These are phyloP conservation scores for Eimeria zaria DNA, from an alignment of 169 alveolate genomes.

Conservation along the genomic window DNA sequence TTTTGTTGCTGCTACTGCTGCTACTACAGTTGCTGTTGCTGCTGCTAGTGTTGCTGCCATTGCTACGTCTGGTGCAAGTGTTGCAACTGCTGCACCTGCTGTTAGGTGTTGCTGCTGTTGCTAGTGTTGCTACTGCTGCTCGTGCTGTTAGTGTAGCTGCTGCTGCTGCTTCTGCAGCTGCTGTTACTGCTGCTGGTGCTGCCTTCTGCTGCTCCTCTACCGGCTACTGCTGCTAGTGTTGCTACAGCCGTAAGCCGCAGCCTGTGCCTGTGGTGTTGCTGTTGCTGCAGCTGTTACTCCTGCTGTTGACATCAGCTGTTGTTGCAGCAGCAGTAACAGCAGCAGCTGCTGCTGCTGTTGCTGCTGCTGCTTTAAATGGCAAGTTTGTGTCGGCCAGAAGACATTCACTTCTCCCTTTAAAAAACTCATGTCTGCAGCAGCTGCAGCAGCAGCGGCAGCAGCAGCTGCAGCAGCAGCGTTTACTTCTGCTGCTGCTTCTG, in stretches of 20 bases:
- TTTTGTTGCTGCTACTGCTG: too few relatives aligned
- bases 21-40: too few relatives aligned
- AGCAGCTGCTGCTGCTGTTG: neutral
- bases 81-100: too few relatives aligned
- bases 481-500: neutral
- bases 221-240: neutral
- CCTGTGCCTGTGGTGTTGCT: neutral
- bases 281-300: neutral
- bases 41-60: too few relatives aligned
- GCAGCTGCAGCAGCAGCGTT: slow-evolving; percentile 15
- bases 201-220: neutral
- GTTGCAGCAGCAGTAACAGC: neutral
- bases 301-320: neutral
- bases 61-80: too few relatives aligned
- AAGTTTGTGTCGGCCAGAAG: neutral
- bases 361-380: neutral
- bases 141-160: too few relatives aligned
- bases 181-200: neutral
- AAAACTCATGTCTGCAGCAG: neutral
- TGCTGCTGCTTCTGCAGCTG: neutral
- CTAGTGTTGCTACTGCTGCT: neutral
- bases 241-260: neutral
- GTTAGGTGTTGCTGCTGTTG: too few relatives aligned
- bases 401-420: neutral
- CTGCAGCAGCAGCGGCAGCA: neutral